Percentiles rank a stretch among this genome's conserved stretches.
Evolutionary conservation across 2,329 filamentous ascomycete species (phyloP).

Genomic region (Verticillium klebahnii): DNA sequence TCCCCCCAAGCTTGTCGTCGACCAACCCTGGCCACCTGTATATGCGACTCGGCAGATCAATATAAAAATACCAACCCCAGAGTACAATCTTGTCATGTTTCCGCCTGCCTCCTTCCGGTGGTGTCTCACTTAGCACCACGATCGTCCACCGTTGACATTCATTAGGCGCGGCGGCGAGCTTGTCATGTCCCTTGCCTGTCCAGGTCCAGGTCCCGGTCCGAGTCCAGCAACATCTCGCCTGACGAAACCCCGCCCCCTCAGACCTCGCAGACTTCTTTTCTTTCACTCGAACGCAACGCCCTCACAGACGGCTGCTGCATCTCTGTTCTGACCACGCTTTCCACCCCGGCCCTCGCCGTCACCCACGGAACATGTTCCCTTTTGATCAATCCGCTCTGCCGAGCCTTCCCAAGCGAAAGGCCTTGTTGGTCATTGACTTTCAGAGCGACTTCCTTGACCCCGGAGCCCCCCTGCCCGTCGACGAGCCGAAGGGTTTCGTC

Average conservation of each 20-base stretch:
- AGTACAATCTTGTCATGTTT: too few species aligned
- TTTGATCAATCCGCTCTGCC: conserved; percentile 54
- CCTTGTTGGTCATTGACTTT: conserved; percentile 77
- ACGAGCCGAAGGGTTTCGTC: conserved; percentile 60
- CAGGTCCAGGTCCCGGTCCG: background rate
- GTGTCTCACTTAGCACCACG: background rate
- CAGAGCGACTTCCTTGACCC: conserved; percentile 83
- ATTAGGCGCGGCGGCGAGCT: background rate
- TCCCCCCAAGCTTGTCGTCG: too few species aligned
- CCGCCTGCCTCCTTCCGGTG: too few species aligned
- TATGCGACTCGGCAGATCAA: too few species aligned
- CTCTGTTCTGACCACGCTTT: background rate
- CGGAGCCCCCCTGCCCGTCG: conserved; percentile 63
- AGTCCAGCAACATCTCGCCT: background rate
- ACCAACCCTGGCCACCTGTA: too few species aligned
- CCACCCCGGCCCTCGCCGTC: background rate
- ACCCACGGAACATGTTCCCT: conserved; percentile 41
- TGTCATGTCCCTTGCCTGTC: background rate
- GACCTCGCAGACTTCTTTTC: background rate
- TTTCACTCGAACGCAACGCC: background rate
- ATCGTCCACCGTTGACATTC: background rate
- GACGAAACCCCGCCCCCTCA: background rate
- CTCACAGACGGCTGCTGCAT: background rate
- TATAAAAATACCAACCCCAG: too few species aligned
- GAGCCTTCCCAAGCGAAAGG: conserved; percentile 56